Conservation (phyloP, 768 basidiomycete species). For the Hemileccinum impolitum region DNA sequence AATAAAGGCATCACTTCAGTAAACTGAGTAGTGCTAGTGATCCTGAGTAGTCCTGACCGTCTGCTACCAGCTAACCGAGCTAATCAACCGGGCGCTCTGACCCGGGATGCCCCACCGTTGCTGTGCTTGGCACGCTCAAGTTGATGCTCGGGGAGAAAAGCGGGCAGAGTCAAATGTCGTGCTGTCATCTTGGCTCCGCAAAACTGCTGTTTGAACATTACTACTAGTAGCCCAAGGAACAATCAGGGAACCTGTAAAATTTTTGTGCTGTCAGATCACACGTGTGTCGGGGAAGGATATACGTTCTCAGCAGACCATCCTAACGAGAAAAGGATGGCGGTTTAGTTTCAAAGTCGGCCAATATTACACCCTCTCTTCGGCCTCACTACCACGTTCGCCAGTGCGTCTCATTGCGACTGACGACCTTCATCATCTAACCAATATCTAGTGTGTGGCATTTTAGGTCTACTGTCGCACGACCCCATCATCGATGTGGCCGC, state of each 20-base stretch:
- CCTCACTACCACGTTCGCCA: constrained; percentile 14
- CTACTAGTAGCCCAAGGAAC: neutral
- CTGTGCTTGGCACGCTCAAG: no score
- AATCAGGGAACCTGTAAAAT: neutral
- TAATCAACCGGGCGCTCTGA: no score
- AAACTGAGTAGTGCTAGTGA: no score
- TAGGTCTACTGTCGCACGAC: constrained; percentile 84
- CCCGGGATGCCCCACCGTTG: no score
- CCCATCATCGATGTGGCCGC: constrained; percentile 68
- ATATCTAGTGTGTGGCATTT: constrained; percentile 80
- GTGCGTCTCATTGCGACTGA: constrained; percentile 23
- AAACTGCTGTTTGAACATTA: no score
- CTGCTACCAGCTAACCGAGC: no score
- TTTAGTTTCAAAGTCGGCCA: constrained; percentile 3
- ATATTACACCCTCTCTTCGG: neutral
- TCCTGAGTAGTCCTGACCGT: no score
- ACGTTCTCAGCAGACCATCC: neutral
- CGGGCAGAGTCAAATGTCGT: no score
- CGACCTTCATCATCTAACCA: constrained; percentile 4
- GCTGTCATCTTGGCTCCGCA: no score
- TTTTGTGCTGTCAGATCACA: neutral
- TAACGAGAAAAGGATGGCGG: constrained; percentile 9
- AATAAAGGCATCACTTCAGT: no score
- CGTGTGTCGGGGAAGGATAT: neutral
- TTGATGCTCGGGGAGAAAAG: no score